These are phyloP conservation scores for Domatiomyces globalis DNA, from an alignment of 2,329 filamentous ascomycete genomes.

Conservation along the genomic window DNA sequence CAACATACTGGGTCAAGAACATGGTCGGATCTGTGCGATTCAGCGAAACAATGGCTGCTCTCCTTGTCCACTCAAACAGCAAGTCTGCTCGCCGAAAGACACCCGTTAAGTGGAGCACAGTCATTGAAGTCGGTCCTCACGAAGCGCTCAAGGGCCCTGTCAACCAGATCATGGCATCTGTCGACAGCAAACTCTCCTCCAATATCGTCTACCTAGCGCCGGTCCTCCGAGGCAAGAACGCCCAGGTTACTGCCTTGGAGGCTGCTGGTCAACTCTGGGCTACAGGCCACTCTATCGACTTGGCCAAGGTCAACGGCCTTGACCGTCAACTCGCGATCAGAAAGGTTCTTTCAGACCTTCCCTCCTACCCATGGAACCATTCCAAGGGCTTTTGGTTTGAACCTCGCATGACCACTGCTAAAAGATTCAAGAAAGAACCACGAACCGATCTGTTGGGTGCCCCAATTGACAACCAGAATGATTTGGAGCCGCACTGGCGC, in stretches of 20 bases:
- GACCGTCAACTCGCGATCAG: not conserved
- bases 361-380: slow-evolving; percentile 39
- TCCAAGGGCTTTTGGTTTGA: slow-evolving; percentile 31
- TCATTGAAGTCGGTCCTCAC: slow-evolving; percentile 27
- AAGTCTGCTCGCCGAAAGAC: not conserved
- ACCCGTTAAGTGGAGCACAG: slow-evolving; percentile 4
- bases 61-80: slow-evolving; percentile 1
- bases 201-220: slow-evolving; percentile 14
- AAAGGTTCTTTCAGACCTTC: slow-evolving; percentile 22
- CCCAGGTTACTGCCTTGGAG: slow-evolving; percentile 9
- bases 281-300: slow-evolving; percentile 1
- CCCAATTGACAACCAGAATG: slow-evolving; percentile 3
- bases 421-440: slow-evolving; percentile 24
- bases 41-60: slow-evolving; percentile 9
- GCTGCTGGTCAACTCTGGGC: slow-evolving; percentile 3
- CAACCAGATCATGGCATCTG: slow-evolving; percentile 15
- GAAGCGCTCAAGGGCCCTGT: slow-evolving; percentile 22
- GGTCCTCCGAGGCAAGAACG: slow-evolving; percentile 14
- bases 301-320: slow-evolving; percentile 2
- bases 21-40: slow-evolving; percentile 18
- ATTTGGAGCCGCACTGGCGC: slow-evolving; percentile 19
- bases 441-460: slow-evolving; percentile 20
- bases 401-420: slow-evolving; percentile 28
- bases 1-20: slow-evolving; percentile 20
- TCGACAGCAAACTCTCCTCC: slow-evolving; percentile 2